Conservation (phyloP, 2,329 filamentous ascomycete species). For the Alternaria arbusti region DNA sequence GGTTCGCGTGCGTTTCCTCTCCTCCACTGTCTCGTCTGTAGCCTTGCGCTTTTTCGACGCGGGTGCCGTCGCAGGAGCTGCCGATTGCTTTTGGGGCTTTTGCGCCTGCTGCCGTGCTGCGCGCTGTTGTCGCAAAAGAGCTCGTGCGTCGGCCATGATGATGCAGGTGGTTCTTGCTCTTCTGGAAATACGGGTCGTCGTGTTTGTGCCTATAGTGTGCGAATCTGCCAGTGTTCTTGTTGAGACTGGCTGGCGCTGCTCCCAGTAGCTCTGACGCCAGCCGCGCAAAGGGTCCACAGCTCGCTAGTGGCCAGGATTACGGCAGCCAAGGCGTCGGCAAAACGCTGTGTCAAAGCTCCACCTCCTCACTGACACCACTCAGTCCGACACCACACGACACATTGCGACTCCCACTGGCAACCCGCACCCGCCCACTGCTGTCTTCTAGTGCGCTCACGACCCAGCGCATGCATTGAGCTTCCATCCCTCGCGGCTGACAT, state of each 20-base stretch:
- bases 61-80: slow-evolving; percentile 37
- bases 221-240: not conserved
- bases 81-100: slow-evolving; percentile 36
- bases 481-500: slow-evolving; percentile 1
- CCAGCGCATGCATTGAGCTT: slow-evolving; percentile 14
- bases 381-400: slow-evolving; percentile 38
- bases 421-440: slow-evolving; percentile 19
- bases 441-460: slow-evolving; percentile 12
- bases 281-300: slow-evolving; percentile 6
- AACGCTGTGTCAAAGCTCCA: slow-evolving; percentile 32
- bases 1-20: slow-evolving; percentile 43
- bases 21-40: slow-evolving; percentile 34
- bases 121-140: slow-evolving; percentile 48
- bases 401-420: slow-evolving; percentile 20
- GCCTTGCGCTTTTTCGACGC: slow-evolving; percentile 47
- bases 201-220: not conserved
- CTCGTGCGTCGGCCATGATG: slow-evolving; percentile 48
- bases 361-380: slow-evolving; percentile 36
- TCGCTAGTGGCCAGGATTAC: slow-evolving; percentile 13
- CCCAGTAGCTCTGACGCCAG: slow-evolving; percentile 6
- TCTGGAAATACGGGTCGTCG: not conserved
- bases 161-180: not conserved
- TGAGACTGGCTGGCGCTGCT: not conserved
- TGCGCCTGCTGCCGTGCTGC: slow-evolving; percentile 45
- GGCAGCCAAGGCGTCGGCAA: slow-evolving; percentile 27